A percentile compares a stretch with the other conserved stretches of the same genome.
Evolutionary conservation across 148 eudicot species (phyloP).

Genomic region (Rhododendron henanense): DNA sequence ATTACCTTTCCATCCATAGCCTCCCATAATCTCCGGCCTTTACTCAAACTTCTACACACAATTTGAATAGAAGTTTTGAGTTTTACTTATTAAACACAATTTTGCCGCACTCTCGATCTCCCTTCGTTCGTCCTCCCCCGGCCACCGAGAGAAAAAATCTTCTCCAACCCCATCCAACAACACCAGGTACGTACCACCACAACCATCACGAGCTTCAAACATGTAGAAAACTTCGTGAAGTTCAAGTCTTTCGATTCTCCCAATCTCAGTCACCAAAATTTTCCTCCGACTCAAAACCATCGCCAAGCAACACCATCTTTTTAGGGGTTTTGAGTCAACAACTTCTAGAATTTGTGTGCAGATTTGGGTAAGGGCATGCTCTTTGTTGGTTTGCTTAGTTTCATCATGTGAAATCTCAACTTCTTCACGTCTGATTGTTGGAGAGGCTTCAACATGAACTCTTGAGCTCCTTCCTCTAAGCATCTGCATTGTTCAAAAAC

Average conservation of each 20-base stretch:
- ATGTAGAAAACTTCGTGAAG: not conserved
- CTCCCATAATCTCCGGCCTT: not conserved
- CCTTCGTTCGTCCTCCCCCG: not conserved
- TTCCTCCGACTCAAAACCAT: not conserved
- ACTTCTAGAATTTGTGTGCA: not conserved
- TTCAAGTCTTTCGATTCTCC: not conserved
- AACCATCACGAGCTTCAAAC: not conserved
- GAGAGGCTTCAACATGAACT: constrained; percentile 29
- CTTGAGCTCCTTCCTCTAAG: constrained; percentile 32
- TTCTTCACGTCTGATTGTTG: constrained; percentile 25
- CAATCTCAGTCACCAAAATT: not conserved
- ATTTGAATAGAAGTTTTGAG: not conserved
- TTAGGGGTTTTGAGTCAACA: not conserved
- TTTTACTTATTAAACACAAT: not conserved
- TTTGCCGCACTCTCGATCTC: not conserved
- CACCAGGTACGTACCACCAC: not conserved
- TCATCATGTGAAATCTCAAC: constrained; percentile 26
- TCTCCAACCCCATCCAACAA: not conserved
- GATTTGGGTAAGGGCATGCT: not conserved
- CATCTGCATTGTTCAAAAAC: constrained; percentile 4
- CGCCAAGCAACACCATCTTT: not conserved
- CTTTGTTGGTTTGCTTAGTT: constrained; percentile 7
- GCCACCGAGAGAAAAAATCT: not conserved
- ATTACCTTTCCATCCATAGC: not conserved
- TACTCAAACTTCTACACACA: not conserved